These are phyloP conservation scores for Reticulascus tulasneorum DNA, from an alignment of 2,329 filamentous ascomycete genomes.

Conservation along the genomic window DNA sequence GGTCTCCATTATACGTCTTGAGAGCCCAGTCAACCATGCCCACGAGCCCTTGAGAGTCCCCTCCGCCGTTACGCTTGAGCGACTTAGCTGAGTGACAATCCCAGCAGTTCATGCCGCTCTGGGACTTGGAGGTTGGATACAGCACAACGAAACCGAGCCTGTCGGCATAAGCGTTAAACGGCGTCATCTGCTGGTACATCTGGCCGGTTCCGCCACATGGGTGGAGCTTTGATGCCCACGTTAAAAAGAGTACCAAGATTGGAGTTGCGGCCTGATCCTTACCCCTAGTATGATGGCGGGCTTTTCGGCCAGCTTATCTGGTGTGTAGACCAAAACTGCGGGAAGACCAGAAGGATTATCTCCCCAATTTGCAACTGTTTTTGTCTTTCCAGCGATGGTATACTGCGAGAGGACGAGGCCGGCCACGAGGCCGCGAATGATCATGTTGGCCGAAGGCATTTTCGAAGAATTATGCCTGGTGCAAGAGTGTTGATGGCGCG, in stretches of 20 bases:
- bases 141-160: constrained; percentile 39
- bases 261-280: too few relatives aligned
- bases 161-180: constrained; percentile 27
- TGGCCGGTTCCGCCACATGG: constrained; percentile 12
- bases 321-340: constrained; percentile 29
- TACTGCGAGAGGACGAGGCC: too few relatives aligned
- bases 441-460: too few relatives aligned
- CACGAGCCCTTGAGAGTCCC: constrained; percentile 43
- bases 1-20: constrained; percentile 38
- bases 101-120: constrained; percentile 38
- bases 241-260: too few relatives aligned
- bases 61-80: constrained; percentile 42
- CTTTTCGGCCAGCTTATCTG: constrained; percentile 31
- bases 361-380: too few relatives aligned
- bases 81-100: constrained; percentile 41
- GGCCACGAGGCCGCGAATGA: too few relatives aligned
- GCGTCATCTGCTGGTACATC: constrained; percentile 4
- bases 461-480: too few relatives aligned
- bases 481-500: too few relatives aligned
- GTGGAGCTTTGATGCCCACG: constrained; percentile 42
- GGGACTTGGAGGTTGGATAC: constrained; percentile 24
- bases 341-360: too few relatives aligned
- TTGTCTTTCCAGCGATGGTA: too few relatives aligned
- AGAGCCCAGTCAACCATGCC: constrained; percentile 48
- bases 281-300: constrained; percentile 50